phyloP scores from a whole-genome alignment of 495 filamentous ascomycete genomes.

The Penicillium tannophilum region DNA sequence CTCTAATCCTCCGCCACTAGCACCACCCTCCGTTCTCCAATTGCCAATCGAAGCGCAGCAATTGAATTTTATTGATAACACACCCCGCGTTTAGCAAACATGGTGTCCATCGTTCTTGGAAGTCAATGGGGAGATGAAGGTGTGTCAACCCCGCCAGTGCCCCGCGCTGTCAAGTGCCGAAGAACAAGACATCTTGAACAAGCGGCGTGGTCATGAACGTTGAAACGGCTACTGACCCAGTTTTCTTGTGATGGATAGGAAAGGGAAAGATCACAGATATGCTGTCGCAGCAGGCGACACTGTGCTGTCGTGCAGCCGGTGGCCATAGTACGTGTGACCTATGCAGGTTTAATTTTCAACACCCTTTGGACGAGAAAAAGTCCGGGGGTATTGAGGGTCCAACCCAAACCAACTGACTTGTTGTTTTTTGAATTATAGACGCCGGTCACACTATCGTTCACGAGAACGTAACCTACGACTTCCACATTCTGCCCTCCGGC shows the following conservation, averaged over 20 bases:
- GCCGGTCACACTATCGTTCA: conserved; percentile 63
- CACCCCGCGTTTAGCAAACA: conserved; percentile 24
- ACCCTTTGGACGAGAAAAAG: not conserved
- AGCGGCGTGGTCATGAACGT: not conserved
- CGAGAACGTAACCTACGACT: conserved; percentile 63
- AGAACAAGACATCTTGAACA: not conserved
- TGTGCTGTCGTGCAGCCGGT: conserved; percentile 65
- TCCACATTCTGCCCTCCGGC: conserved; percentile 73
- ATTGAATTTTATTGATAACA: conserved; percentile 9
- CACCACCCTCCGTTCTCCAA: conserved; percentile 13
- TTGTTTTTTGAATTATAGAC: conserved; percentile 29
- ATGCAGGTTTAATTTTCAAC: conserved; percentile 8
- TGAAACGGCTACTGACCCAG: not conserved
- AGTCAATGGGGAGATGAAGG: conserved; percentile 73
- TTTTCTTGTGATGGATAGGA: conserved; percentile 29
- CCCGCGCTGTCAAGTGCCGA: conserved; percentile 1
- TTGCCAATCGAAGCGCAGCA: conserved; percentile 14
- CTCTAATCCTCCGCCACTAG: conserved; percentile 23
- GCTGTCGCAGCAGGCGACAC: conserved; percentile 57
- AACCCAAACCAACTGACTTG: conserved; percentile 18
- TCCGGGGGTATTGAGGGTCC: not conserved
- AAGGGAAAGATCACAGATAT: conserved; percentile 76
- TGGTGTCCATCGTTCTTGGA: conserved; percentile 65
- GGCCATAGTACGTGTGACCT: conserved; percentile 60
- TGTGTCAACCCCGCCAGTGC: conserved; percentile 1